Evolutionary conservation across 2,329 filamentous ascomycete genomes (phyloP), one percentile per base, ranked within the genome.

Genomic region (Aspergillus uvarum): DNA sequence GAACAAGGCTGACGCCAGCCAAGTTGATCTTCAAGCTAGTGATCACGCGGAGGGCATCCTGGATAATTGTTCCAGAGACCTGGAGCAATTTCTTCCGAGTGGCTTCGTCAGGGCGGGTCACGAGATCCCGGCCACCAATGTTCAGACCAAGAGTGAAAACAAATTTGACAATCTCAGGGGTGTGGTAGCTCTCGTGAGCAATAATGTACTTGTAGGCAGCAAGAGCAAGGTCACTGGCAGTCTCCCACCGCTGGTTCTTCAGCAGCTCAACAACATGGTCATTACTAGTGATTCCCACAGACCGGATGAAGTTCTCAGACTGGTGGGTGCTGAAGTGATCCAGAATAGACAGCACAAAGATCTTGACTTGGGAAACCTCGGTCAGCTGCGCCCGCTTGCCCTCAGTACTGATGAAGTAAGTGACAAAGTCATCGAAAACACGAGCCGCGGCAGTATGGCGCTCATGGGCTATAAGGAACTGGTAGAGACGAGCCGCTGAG

Each of bases 1-100:
- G 74, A 32, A 69, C 67, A 38, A 80, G 70, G 54, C 63, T 66
- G 51, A 82, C 70, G 50, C 77, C 73, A 12, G 77, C 74, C 29
- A 81, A 70, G 63, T 79, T 78, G 66, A 81, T 75, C 35, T 79
- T 75, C 49, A 77, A 66, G 4, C 70, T 71, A 55, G 71, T 71
- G 63, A 78, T 72, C 47, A 79, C 75, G 2, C 70, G 67, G 2
- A 82, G 67, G 1, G 77, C 76, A 56, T 78, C 75, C 62, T 73
- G 71, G 31, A 81, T 71, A 48, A 81, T 81, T 11, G 67, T 64
- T 31, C 71, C 72, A 5, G 78, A 80, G 1, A 77, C 70, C 8
- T 73, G 66, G 6, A 79, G 70, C 65, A 79, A 71, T 62, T 75
- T 75, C 70, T 77, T 76, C 60, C 74, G 74, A 24, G 73, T 63